These are phyloP conservation scores for Hymenoscyphus scutula DNA, from an alignment of 2,329 filamentous ascomycete species.

Conservation along the genomic window DNA sequence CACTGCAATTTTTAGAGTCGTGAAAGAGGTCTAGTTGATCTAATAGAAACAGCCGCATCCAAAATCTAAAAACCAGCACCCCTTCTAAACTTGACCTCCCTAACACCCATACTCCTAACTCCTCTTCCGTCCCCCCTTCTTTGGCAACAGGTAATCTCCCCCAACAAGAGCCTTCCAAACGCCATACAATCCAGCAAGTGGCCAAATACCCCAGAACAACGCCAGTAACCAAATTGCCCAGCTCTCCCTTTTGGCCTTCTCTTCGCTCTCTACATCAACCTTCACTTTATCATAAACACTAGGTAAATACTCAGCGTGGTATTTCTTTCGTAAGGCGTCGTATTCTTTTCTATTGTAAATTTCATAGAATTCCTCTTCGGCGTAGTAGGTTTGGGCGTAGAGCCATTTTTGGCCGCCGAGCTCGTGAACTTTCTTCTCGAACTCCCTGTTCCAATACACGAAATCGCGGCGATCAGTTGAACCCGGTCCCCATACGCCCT, in stretches of 20 bases:
- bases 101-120: not conserved
- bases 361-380: constrained; percentile 64
- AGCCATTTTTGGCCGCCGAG: constrained; percentile 81
- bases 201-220: constrained; percentile 35
- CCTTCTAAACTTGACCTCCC: not conserved
- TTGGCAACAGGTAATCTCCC: constrained; percentile 32
- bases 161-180: constrained; percentile 28
- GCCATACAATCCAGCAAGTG: constrained; percentile 34
- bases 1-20: no score
- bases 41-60: not conserved
- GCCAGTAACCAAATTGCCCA: constrained; percentile 35
- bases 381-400: constrained; percentile 82
- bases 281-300: constrained; percentile 70
- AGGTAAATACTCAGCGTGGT: constrained; percentile 61
- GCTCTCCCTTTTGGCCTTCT: constrained; percentile 30
- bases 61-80: not conserved
- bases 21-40: no score
- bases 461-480: constrained; percentile 54
- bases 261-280: constrained; percentile 46
- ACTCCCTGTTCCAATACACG: constrained; percentile 63
- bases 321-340: constrained; percentile 59
- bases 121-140: constrained; percentile 7
- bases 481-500: constrained; percentile 74
- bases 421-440: constrained; percentile 66
- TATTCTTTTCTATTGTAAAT: constrained; percentile 61